These are phyloP conservation scores for Aspergillus ustus DNA, from an alignment of 2,329 filamentous ascomycete species.

Conservation along the genomic window DNA sequence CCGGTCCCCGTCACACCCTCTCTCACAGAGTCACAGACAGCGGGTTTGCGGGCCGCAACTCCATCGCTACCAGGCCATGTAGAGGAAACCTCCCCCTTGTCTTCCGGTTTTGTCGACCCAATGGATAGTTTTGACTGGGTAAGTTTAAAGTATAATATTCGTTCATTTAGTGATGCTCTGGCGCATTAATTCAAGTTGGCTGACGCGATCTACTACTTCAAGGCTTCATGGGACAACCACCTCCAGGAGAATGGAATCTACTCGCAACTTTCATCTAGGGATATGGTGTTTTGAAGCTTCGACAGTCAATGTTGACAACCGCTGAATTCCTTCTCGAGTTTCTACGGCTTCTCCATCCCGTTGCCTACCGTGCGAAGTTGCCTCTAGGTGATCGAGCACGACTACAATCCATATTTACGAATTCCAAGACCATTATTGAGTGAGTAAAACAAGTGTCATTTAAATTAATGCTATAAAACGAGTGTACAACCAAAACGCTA, in stretches of 20 bases:
- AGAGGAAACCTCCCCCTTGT: not conserved
- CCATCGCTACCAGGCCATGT: not conserved
- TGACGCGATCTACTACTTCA: not conserved
- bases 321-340: no score
- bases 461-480: not conserved
- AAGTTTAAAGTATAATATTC: not conserved
- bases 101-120: not conserved
- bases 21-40: not conserved
- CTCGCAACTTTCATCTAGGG: not conserved
- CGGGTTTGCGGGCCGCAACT: not conserved
- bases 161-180: no score
- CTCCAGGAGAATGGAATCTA: not conserved
- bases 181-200: no score
- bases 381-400: no score
- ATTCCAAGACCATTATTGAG: not conserved
- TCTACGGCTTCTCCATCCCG: no score
- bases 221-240: not conserved
- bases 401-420: not conserved
- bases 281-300: not conserved
- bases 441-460: not conserved
- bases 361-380: no score
- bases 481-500: not conserved
- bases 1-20: not conserved
- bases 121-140: not conserved
- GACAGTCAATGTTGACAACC: not conserved